Conservation (phyloP, 306 rosid genomes). For the Cucurbita pepo region DNA sequence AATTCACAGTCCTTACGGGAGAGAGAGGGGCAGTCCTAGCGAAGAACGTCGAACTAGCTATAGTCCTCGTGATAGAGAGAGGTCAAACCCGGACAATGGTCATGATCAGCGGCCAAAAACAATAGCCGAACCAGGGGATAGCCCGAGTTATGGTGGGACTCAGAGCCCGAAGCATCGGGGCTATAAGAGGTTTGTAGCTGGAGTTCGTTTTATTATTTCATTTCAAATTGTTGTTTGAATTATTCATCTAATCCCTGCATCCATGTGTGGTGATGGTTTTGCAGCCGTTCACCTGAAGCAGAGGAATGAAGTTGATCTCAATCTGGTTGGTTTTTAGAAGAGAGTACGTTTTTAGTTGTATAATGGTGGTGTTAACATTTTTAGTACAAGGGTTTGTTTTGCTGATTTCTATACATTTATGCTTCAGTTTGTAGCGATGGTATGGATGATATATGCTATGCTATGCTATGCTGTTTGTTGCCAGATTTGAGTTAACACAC, state of each 20-base stretch:
- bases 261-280: background rate
- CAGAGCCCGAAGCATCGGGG: slow-evolving; percentile 74
- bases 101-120: slow-evolving; percentile 36
- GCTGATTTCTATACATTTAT: background rate
- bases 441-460: background rate
- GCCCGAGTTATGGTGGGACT: slow-evolving; percentile 64
- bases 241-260: background rate
- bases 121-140: slow-evolving; percentile 41
- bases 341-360: background rate
- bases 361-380: too few relatives aligned
- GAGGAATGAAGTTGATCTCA: background rate
- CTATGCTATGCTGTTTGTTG: background rate
- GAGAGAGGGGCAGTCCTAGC: slow-evolving; percentile 33
- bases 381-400: background rate
- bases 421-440: background rate
- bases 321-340: background rate
- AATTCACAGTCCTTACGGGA: slow-evolving; percentile 29
- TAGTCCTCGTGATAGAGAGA: slow-evolving; percentile 34
- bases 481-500: background rate
- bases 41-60: slow-evolving; percentile 27
- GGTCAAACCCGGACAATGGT: slow-evolving; percentile 44
- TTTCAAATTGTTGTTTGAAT: background rate
- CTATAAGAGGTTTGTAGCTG: slow-evolving; percentile 44
- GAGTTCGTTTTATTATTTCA: background rate
- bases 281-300: background rate